phyloP scores from a whole-genome alignment of 2,329 filamentous ascomycete genomes.

The Aspergillus sp. region DNA sequence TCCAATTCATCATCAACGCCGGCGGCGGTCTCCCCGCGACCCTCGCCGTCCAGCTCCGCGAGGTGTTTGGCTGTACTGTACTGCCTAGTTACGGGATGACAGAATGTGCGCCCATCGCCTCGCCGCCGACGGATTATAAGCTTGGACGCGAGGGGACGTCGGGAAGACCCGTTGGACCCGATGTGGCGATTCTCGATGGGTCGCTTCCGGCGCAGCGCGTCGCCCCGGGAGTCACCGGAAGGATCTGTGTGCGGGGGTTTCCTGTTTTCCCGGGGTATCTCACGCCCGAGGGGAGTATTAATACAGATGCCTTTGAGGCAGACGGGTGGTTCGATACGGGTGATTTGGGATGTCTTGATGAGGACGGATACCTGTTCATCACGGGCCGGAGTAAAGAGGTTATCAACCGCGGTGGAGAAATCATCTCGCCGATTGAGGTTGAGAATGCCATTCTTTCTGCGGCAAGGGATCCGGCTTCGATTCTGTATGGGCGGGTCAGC shows the following conservation, averaged over 20 bases:
- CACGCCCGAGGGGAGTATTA: slow-evolving; percentile 7
- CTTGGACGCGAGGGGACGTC: slow-evolving; percentile 60
- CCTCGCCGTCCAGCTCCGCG: slow-evolving; percentile 53
- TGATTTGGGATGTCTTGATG: slow-evolving; percentile 58
- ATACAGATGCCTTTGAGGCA: slow-evolving; percentile 44
- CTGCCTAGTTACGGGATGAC: slow-evolving; percentile 65
- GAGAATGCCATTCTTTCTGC: slow-evolving; percentile 60
- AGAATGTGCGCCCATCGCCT: slow-evolving; percentile 64
- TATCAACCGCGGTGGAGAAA: slow-evolving; percentile 62
- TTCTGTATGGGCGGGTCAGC: slow-evolving; percentile 52
- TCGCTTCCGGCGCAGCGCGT: slow-evolving; percentile 34
- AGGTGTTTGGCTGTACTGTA: slow-evolving; percentile 57
- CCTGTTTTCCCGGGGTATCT: slow-evolving; percentile 54
- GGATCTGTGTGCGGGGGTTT: slow-evolving; percentile 57
- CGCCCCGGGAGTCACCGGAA: slow-evolving; percentile 45
- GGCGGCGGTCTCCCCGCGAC: slow-evolving; percentile 59
- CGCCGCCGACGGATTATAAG: slow-evolving; percentile 57
- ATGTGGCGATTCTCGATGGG: slow-evolving; percentile 55
- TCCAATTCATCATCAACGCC: slow-evolving; percentile 61
- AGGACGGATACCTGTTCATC: slow-evolving; percentile 58
- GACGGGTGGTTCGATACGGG: slow-evolving; percentile 61
- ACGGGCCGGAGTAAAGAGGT: slow-evolving; percentile 62
- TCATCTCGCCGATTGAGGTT: slow-evolving; percentile 65
- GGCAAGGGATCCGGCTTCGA: slow-evolving; percentile 43
- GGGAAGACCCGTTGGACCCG: slow-evolving; percentile 57